Percentiles rank a stretch among this genome's conserved stretches.
Evolutionary conservation across 176 grass and related monocot species (phyloP).

Genomic region (Avena atlantica): DNA sequence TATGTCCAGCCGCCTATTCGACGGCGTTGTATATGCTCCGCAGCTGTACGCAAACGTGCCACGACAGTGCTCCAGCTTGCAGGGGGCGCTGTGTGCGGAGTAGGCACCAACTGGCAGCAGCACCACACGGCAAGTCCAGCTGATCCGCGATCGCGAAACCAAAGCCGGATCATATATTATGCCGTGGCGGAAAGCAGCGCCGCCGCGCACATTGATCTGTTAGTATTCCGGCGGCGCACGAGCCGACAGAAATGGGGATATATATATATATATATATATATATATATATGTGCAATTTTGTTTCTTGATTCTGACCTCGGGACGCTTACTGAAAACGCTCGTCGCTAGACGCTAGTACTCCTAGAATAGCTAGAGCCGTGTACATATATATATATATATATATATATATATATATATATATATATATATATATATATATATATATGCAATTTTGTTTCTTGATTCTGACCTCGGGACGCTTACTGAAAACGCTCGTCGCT

Average conservation of each 20-base stretch:
- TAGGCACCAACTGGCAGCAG: slow-evolving; percentile 15
- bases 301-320: background rate
- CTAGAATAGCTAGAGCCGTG: too few species aligned
- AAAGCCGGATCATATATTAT: background rate
- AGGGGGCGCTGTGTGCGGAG: background rate
- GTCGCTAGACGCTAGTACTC: too few species aligned
- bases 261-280: too few species aligned
- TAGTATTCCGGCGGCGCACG: slow-evolving; percentile 20
- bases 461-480: background rate
- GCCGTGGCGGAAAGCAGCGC: slow-evolving; percentile 27
- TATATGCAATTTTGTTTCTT: background rate
- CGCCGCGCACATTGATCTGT: background rate
- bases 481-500: slow-evolving; percentile 32
- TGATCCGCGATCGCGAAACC: background rate
- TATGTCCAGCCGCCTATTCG: slow-evolving; percentile 10
- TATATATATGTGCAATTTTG: too few species aligned
- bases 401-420: too few species aligned
- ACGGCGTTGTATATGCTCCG: background rate
- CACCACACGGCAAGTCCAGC: slow-evolving; percentile 21
- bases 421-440: too few species aligned
- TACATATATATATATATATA: too few species aligned
- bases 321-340: too few species aligned
- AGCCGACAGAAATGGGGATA: background rate
- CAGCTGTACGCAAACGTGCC: slow-evolving; percentile 18
- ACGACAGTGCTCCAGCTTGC: background rate